A percentile compares a stretch with the other conserved stretches of the same genome.
Evolutionary conservation across 345 rosid genomes (phyloP).

Genomic region (Brassica incana): DNA sequence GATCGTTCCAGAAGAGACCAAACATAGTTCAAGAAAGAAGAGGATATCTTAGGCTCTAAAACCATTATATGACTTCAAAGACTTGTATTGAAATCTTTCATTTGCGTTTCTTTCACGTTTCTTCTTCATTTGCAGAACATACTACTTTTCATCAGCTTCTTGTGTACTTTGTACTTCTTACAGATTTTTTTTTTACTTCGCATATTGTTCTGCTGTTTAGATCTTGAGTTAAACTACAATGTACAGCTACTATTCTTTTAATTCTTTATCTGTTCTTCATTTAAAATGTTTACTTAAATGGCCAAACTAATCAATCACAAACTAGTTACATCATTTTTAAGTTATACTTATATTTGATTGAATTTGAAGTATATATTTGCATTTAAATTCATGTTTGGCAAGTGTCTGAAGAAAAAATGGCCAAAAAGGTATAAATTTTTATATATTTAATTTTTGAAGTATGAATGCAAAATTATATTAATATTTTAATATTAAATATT

Average conservation of each 20-base stretch:
- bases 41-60: slow-evolving; percentile 78
- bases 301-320: background rate
- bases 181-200: background rate
- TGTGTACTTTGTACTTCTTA: background rate
- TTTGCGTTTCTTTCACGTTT: slow-evolving; percentile 28
- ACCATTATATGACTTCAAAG: slow-evolving; percentile 2
- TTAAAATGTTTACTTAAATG: background rate
- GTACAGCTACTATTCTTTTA: slow-evolving; percentile 26
- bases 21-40: slow-evolving; percentile 49
- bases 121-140: slow-evolving; percentile 41
- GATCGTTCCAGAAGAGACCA: slow-evolving; percentile 61
- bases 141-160: slow-evolving; percentile 18
- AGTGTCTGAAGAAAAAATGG: no score
- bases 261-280: background rate
- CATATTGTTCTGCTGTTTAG: background rate
- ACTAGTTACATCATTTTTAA: background rate
- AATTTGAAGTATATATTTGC: no score
- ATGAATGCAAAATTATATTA: no score
- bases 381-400: no score
- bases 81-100: background rate
- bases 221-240: slow-evolving; percentile 18
- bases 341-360: no score
- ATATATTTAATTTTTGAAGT: no score
- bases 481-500: no score
- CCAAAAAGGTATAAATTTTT: no score